These are phyloP conservation scores for Chrysoporthe austroafricana DNA, from an alignment of 2,329 filamentous ascomycete genomes.

Conservation along the genomic window DNA sequence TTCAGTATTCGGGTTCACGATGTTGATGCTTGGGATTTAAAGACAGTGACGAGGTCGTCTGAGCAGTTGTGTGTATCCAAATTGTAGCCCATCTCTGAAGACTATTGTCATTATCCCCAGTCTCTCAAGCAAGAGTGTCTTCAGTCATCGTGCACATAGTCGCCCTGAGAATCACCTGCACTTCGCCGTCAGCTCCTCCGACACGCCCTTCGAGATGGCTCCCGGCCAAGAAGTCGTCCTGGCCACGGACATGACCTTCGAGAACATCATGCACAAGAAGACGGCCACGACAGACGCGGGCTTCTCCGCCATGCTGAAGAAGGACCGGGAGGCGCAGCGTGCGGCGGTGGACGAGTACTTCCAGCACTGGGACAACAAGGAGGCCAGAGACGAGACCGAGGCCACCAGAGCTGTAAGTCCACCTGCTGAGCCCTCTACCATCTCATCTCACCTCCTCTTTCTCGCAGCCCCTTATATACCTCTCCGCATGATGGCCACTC, in stretches of 20 bases:
- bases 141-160: not conserved
- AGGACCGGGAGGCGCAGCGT: conserved; percentile 26
- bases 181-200: not conserved
- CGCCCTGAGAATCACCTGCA: not conserved
- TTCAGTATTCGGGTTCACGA: conserved; percentile 10
- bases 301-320: conserved; percentile 29
- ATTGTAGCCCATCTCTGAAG: not conserved
- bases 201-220: conserved; percentile 14
- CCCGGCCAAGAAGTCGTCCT: conserved; percentile 17
- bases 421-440: not conserved
- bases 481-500: not conserved
- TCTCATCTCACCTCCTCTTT: too few species aligned
- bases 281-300: conserved; percentile 23
- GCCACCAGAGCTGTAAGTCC: conserved; percentile 24
- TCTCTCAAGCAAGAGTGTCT: not conserved
- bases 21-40: not conserved
- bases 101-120: too few species aligned
- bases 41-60: not conserved
- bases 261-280: conserved; percentile 27
- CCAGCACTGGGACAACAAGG: conserved; percentile 31
- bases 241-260: conserved; percentile 26
- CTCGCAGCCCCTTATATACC: not conserved
- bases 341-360: conserved; percentile 27
- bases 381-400: conserved; percentile 28
- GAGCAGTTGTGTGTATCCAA: not conserved